Conservation (phyloP, 495 filamentous ascomycete species). For the Xylaria venustula region DNA sequence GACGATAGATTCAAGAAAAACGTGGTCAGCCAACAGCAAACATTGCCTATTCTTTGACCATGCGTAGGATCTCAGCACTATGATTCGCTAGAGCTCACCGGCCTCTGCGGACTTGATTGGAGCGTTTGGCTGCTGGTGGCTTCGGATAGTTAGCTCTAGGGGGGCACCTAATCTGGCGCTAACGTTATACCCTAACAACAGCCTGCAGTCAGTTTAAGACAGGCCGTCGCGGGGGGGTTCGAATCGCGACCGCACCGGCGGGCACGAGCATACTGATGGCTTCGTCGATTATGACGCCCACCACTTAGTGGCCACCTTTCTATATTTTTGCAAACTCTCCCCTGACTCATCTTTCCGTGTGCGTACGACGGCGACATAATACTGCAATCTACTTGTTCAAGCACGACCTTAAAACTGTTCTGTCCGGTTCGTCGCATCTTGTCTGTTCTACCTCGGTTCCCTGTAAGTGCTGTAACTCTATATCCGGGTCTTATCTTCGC, state of each 20-base stretch:
- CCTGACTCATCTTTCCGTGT: not conserved
- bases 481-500: not conserved
- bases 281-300: not conserved
- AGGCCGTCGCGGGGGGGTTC: constrained; percentile 2
- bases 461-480: not conserved
- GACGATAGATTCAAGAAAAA: too few species aligned
- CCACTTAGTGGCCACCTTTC: constrained; percentile 3
- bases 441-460: not conserved
- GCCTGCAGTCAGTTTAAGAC: not conserved
- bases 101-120: not conserved
- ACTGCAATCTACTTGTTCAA: too few species aligned
- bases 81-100: constrained; percentile 16
- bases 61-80: not conserved
- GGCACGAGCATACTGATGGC: not conserved
- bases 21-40: too few species aligned
- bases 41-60: not conserved
- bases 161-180: too few species aligned
- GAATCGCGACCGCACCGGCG: not conserved
- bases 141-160: not conserved
- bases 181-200: not conserved
- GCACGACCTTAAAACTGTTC: too few species aligned
- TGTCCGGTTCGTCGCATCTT: too few species aligned
- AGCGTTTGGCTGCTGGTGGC: not conserved
- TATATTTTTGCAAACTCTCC: not conserved
- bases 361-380: not conserved